phyloP scores from a whole-genome alignment of 2,329 filamentous ascomycete species.

The Nothomitra cinnamomea region DNA sequence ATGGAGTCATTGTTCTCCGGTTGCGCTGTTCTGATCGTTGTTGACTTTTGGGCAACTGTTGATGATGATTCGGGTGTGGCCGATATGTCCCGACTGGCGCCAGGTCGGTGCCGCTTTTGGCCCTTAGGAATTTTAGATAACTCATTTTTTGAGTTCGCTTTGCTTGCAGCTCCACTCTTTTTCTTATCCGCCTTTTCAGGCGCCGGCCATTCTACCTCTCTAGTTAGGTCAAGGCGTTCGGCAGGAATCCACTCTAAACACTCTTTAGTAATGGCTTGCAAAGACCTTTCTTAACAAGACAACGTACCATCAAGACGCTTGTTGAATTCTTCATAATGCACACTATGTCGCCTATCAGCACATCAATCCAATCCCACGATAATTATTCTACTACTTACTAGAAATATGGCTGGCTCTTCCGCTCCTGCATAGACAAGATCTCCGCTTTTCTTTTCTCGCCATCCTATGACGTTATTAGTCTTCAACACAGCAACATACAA shows the following conservation, averaged over 20 bases:
- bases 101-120: slow-evolving; percentile 28
- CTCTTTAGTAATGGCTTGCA: slow-evolving; percentile 19
- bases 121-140: slow-evolving; percentile 29
- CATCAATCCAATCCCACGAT: neutral
- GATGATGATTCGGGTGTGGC: slow-evolving; percentile 36
- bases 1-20: slow-evolving; percentile 40
- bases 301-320: slow-evolving; percentile 49
- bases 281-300: neutral
- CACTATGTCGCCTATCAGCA: slow-evolving; percentile 25
- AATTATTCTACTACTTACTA: slow-evolving; percentile 35
- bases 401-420: slow-evolving; percentile 74
- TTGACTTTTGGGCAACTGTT: slow-evolving; percentile 33
- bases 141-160: slow-evolving; percentile 16
- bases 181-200: slow-evolving; percentile 80
- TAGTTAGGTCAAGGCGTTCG: slow-evolving; percentile 64
- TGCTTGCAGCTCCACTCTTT: slow-evolving; percentile 39
- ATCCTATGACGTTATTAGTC: slow-evolving; percentile 33
- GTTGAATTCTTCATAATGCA: slow-evolving; percentile 97
- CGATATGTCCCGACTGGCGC: slow-evolving; percentile 34
- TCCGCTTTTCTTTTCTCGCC: slow-evolving; percentile 81
- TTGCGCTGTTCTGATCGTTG: slow-evolving; percentile 28
- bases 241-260: slow-evolving; percentile 69
- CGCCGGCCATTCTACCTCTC: slow-evolving; percentile 92
- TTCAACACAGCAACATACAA: neutral
- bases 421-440: slow-evolving; percentile 84